Evolutionary conservation across 2,329 filamentous ascomycete genomes (phyloP), one percentile per base, ranked within the genome.

Genomic region (Neofusicoccum parvum): DNA sequence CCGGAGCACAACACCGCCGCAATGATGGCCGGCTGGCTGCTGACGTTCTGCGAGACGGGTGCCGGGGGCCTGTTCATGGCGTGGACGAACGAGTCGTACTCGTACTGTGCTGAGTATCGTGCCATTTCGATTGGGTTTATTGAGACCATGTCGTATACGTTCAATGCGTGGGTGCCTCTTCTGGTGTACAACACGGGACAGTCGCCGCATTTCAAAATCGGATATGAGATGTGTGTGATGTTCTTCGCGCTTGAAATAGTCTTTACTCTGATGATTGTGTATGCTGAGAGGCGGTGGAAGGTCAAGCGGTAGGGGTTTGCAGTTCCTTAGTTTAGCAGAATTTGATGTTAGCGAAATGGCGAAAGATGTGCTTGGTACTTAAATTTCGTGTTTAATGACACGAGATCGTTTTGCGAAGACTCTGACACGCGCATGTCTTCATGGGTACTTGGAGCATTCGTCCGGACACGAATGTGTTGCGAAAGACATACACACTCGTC

Each of bases 41-140:
- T 80, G 7, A 76, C 76, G 0, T 80, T 75, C 39, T 70, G 72
- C 2, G 75, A 76, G 6, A 77, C 74, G 3, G 78, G 77, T 0
- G 76, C 74, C 54, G 76, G 76, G 1, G 74, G 74, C 0, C 69
- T 77, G 9, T 72, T 80, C 23, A 80, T 82, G 71, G 78, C 80
- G n/a, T 69, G 68, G 69, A 65, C 69, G 34, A 67, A 70, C 17
- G 68, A 69, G 50, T 60, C 65, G 14, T 69, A 67, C 36, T 66
- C 63, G 20, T 67, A 68, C 34, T 67, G 66, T 12, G 68, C 66
- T 20, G 68, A 69, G 53, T 68, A 69, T 37, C 58, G 68, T 3
- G 65, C 68, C 49, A 66, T 69, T 43, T 66, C 66, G 27, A 69
- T 70, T 39, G 69, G 68, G 5, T 62, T 67, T 49, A 67, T 68